Conservation (phyloP, 2,329 filamentous ascomycete genomes). For the Aplosporella prunicola region DNA sequence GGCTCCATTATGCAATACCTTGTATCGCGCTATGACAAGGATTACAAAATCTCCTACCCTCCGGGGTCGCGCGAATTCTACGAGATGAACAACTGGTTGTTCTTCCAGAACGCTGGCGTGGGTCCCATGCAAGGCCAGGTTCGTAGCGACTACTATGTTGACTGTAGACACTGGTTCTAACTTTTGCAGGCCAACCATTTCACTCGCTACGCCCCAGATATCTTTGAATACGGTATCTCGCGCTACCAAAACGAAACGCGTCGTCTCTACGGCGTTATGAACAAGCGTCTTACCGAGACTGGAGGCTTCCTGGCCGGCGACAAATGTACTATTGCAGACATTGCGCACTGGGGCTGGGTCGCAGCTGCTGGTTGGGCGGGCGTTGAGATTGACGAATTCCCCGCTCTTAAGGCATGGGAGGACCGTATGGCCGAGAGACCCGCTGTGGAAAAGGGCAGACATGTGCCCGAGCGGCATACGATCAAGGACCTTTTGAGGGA, state of each 20-base stretch:
- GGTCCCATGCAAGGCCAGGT: constrained; percentile 63
- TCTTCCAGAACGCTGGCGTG: constrained; percentile 65
- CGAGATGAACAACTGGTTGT: constrained; percentile 69
- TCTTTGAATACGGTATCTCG: constrained; percentile 72
- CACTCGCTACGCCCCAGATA: constrained; percentile 47
- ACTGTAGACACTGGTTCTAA: not conserved
- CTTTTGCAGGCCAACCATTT: constrained; percentile 59
- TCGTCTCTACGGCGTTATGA: constrained; percentile 70
- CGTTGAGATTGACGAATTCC: constrained; percentile 65
- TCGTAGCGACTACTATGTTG: not conserved
- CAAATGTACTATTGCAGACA: constrained; percentile 57
- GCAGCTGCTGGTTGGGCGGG: constrained; percentile 50
- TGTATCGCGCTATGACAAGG: constrained; percentile 68
- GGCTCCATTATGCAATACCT: constrained; percentile 80
- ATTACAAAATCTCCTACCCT: constrained; percentile 72
- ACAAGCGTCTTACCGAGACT: constrained; percentile 53
- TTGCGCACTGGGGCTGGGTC: constrained; percentile 74
- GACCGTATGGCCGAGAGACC: constrained; percentile 59
- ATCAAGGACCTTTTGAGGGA: constrained; percentile 51
- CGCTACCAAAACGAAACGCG: constrained; percentile 76
- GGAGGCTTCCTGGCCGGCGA: constrained; percentile 52
- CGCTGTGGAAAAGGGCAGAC: constrained; percentile 62
- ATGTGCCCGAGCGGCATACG: constrained; percentile 58
- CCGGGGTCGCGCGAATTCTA: constrained; percentile 62
- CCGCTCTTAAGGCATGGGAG: constrained; percentile 67